Percentiles rank a stretch among this genome's conserved stretches.
These are phyloP conservation scores for Saposhnikovia divaricata DNA, from an alignment of 129 eudicot genomes.

Conservation along the genomic window DNA sequence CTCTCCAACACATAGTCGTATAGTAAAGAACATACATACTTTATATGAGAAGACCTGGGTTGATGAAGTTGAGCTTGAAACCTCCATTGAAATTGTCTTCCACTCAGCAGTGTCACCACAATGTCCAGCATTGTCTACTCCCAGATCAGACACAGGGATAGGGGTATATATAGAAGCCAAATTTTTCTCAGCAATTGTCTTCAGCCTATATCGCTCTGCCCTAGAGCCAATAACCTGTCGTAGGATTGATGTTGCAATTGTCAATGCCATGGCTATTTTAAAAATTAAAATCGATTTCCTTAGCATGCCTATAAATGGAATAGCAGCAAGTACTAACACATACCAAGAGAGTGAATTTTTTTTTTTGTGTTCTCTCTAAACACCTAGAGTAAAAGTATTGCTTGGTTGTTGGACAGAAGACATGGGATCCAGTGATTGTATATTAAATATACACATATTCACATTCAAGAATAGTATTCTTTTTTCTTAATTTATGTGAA, in stretches of 20 bases:
- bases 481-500: no score
- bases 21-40: no score
- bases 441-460: no score
- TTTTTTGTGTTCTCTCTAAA: constrained; percentile 73
- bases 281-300: constrained; percentile 23
- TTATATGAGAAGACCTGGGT: neutral
- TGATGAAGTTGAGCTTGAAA: neutral
- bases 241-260: constrained; percentile 67
- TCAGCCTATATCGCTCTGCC: constrained; percentile 50
- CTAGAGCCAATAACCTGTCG: constrained; percentile 70
- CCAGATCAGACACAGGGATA: neutral
- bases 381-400: no score
- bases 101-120: neutral
- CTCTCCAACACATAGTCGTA: neutral
- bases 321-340: constrained; percentile 71
- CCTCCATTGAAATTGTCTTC: neutral
- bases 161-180: neutral
- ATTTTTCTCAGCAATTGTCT: constrained; percentile 29
- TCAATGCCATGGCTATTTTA: constrained; percentile 69
- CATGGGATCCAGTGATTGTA: no score
- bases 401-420: no score
- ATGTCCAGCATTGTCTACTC: neutral
- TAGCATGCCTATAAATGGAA: constrained; percentile 81
- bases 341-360: constrained; percentile 78
- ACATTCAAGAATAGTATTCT: no score